Evolutionary conservation across 768 basidiomycete species (phyloP), one percentile per base, ranked within the genome.

Genomic region (Kwoniella sp.): DNA sequence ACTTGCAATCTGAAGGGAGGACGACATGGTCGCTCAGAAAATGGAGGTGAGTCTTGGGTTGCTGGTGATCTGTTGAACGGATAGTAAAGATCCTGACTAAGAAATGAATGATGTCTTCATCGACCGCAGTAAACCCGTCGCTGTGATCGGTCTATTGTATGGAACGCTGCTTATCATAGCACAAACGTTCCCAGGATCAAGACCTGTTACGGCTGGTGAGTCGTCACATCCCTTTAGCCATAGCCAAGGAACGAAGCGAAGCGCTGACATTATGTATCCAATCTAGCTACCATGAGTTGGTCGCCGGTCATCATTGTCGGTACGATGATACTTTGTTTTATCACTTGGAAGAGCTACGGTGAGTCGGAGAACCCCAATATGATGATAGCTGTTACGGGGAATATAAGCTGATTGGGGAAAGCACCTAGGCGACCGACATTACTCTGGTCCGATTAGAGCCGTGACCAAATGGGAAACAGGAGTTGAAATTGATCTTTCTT

Each of bases 381-480:
- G n/a, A n/a, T n/a, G n/a, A n/a, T n/a, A n/a, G n/a, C n/a, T n/a
- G n/a, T 33, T 33, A 2, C n/a, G 22, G 22, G 27, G 37, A 26
- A 15, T 44, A 22, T 33, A 17, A 13, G 33, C 26, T 44, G n/a
- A 25, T 48, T 4, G 33, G 24, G 21, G 12, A n/a, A 24, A 22
- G 19, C 46, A n/a, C 22, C 21, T 52, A 70, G 64, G 69, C 54
- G 70, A 59, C 40, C 58, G 64, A 60, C 76, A 80, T 52, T 82
- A 82, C 68, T 79, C 81, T 22, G 82, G 82, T 0, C 82, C 82
- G 1, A 82, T 82, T 60, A 73, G 76, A 63, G 74, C 80, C 15
- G 68, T 80, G 13, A 82, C 81, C 0, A 77, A 77, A 55, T 82
- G 80, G 80, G 72, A 80, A n/a, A 78, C 80, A n/a, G 81, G 81